phyloP scores from a whole-genome alignment of 192 early-diverging fungal species.

The Entomortierella chlamydospora region DNA sequence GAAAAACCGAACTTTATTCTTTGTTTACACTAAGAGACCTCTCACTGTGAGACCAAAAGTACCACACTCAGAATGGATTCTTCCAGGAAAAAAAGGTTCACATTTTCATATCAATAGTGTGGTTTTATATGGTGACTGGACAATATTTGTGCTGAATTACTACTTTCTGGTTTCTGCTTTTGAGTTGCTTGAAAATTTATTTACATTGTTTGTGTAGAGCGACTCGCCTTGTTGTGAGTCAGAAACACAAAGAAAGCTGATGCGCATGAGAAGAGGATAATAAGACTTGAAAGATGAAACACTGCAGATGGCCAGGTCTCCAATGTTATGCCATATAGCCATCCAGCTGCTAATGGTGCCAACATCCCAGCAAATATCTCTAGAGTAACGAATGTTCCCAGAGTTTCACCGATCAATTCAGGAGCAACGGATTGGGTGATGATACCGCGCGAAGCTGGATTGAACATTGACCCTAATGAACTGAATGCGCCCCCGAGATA shows the following conservation, averaged over 20 bases:
- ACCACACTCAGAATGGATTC: too few relatives aligned
- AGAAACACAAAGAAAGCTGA: background rate
- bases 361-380: conserved; percentile 15
- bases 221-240: background rate
- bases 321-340: conserved; percentile 24
- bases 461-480: conserved; percentile 21
- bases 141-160: too few relatives aligned
- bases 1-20: too few relatives aligned
- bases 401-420: conserved; percentile 8
- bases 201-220: too few relatives aligned
- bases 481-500: conserved; percentile 27
- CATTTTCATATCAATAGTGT: too few relatives aligned
- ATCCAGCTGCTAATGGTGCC: conserved; percentile 6
- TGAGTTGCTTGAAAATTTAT: too few relatives aligned
- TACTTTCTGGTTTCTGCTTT: too few relatives aligned
- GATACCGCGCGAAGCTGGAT: conserved; percentile 22
- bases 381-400: conserved; percentile 36
- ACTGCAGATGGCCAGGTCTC: conserved; percentile 7
- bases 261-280: background rate
- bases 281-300: conserved; percentile 1
- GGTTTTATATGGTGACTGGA: too few relatives aligned
- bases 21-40: too few relatives aligned
- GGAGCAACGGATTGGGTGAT: conserved; percentile 27
- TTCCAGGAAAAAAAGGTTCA: too few relatives aligned
- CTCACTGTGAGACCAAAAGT: too few relatives aligned